phyloP scores from a whole-genome alignment of 1,284 basidiomycete genomes.

The Cutaneotrichosporon spelunceum region DNA sequence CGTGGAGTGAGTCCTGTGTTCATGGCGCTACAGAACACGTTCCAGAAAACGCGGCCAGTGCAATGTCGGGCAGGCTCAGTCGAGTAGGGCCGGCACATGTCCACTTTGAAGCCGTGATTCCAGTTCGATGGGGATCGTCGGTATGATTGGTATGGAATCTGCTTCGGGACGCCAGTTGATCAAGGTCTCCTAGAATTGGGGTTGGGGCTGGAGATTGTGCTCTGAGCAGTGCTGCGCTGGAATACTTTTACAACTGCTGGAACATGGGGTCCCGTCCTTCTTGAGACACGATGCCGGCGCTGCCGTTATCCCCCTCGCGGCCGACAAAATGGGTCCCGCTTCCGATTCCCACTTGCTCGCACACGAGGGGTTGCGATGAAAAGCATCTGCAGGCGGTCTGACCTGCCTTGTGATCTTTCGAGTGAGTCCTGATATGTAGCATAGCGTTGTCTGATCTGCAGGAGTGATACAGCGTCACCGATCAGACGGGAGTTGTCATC shows the following conservation, averaged over 20 bases:
- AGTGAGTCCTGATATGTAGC: too few relatives aligned
- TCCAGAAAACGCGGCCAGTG: too few relatives aligned
- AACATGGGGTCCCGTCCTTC: background rate
- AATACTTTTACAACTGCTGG: background rate
- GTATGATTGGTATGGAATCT: too few relatives aligned
- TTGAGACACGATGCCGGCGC: background rate
- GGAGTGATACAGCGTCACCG: too few relatives aligned
- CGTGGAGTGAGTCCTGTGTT: too few relatives aligned
- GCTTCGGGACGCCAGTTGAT: background rate
- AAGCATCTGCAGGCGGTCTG: too few relatives aligned
- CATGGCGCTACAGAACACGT: background rate
- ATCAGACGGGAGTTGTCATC: background rate
- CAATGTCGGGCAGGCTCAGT: background rate
- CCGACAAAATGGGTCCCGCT: background rate
- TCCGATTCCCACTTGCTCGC: background rate
- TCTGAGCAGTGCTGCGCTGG: background rate
- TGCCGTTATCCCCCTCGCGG: slow-evolving; percentile 1
- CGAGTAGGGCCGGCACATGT: background rate
- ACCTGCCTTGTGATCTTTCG: too few relatives aligned
- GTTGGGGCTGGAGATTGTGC: background rate
- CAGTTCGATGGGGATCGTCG: too few relatives aligned
- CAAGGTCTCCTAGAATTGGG: background rate
- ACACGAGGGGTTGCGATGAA: background rate
- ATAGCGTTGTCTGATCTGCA: background rate
- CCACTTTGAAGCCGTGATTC: too few relatives aligned